Conservation (phyloP, 1,284 basidiomycete species). For the Ceratobasidium sp. region DNA sequence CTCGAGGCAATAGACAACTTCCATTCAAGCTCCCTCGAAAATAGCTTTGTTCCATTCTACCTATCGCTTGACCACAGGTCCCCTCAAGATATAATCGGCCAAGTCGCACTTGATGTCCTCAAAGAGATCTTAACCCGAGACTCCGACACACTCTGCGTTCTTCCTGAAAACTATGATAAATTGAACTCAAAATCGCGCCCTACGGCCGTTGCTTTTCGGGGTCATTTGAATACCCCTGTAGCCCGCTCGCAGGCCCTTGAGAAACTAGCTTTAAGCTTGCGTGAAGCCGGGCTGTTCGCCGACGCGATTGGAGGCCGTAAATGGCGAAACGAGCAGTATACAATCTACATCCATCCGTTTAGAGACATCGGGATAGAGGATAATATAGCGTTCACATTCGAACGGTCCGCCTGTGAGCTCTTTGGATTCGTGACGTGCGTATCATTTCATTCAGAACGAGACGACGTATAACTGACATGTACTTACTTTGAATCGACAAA, state of each 20-base stretch:
- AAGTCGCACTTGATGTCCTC: slow-evolving; percentile 61
- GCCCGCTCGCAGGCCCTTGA: slow-evolving; percentile 73
- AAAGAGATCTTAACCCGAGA: slow-evolving; percentile 64
- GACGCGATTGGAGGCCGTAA: slow-evolving; percentile 78
- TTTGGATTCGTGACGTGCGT: slow-evolving; percentile 91
- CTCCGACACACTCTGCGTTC: slow-evolving; percentile 71
- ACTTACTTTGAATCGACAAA: too few relatives aligned
- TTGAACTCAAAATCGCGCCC: not conserved
- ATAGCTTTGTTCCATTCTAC: slow-evolving; percentile 53
- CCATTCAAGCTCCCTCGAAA: slow-evolving; percentile 54
- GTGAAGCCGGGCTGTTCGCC: slow-evolving; percentile 71
- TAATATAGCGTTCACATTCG: slow-evolving; percentile 89
- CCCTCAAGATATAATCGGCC: slow-evolving; percentile 53
- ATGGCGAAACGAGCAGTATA: slow-evolving; percentile 89
- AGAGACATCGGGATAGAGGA: slow-evolving; percentile 52
- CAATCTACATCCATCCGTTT: slow-evolving; percentile 83
- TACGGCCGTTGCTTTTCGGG: slow-evolving; percentile 67
- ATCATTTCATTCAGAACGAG: not conserved
- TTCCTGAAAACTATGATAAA: slow-evolving; percentile 55
- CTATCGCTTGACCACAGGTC: slow-evolving; percentile 40
- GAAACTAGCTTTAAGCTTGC: slow-evolving; percentile 77
- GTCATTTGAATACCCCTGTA: slow-evolving; percentile 66
- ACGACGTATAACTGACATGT: not conserved
- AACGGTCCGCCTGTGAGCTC: slow-evolving; percentile 88
- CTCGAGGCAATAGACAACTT: slow-evolving; percentile 77